phyloP scores from a whole-genome alignment of 768 basidiomycete genomes.

The Coprinopsis marcescibilis region DNA sequence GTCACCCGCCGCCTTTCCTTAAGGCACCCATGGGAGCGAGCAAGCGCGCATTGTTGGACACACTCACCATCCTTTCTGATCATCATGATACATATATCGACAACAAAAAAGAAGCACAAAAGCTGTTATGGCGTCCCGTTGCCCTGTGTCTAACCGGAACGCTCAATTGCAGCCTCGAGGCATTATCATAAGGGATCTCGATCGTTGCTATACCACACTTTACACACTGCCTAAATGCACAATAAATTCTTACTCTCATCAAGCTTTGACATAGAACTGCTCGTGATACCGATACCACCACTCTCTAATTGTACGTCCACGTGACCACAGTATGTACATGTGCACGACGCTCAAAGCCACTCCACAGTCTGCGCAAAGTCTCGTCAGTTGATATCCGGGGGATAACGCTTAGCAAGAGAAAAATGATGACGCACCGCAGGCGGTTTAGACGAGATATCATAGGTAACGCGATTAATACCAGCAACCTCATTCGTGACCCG shows the following conservation, averaged over 20 bases:
- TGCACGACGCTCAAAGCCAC: conserved; percentile 28
- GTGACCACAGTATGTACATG: no score
- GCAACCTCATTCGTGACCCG: conserved; percentile 96
- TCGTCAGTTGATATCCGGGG: background rate
- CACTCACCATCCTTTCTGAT: background rate
- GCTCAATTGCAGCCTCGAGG: no score
- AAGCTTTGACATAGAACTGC: no score
- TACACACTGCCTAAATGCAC: no score
- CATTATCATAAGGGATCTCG: no score
- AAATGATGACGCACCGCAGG: conserved; percentile 60
- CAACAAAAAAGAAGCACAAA: background rate
- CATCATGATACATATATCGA: background rate
- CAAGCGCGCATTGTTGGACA: background rate
- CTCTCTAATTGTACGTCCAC: no score
- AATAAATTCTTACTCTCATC: no score
- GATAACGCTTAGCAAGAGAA: conserved; percentile 4
- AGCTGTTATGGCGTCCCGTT: background rate
- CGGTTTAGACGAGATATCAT: conserved; percentile 96
- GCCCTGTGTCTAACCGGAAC: background rate
- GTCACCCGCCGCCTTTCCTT: no score
- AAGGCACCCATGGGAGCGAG: no score
- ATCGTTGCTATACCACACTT: no score
- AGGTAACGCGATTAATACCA: conserved; percentile 94
- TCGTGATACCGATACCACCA: no score
- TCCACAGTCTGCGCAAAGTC: conserved; percentile 39